Base-by-base conservation (phyloP, 257 asterid species). In the Scutellaria minor region DNA sequence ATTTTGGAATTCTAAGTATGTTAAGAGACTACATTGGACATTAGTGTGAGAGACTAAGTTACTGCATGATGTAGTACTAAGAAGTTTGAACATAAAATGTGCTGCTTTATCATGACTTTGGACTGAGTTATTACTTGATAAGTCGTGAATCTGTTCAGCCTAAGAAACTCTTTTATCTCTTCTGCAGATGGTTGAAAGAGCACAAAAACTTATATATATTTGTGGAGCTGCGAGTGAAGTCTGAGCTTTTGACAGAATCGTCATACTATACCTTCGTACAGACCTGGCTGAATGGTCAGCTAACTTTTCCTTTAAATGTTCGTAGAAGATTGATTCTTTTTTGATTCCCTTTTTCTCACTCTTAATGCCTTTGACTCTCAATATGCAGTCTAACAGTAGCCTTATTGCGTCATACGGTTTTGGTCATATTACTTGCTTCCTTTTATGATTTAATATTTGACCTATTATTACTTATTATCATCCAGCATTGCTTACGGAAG, bases 201-300 rank as follows among this genome's bases (percentile, higher is more conserved):
- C 82, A 87, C 83, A 86, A 85, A 77, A 83, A 78, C 63, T 69
- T 90, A 46, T 87, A 83, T 57, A 86, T 93, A 65, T 77, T 82
- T 66, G 98, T 93, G 77, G 98, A 93, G 78, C 98, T 93, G 58
- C 88, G 86, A 61, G 98, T 93, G 80, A 86, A 69, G 68, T 75
- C 86, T 67, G 97, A 93, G 75, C 98, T 93, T 71, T 75, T 90
- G 85, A 54, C 85, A 13, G 95, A 87, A 76, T 87, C 97, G 0
- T 68, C 95, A 14, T 85, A 86, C 79, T 93, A 83, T 76, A 81
- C 77, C 74, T 88, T 89, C 76, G 90, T 90, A 54, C 84, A 89
- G 72, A 87, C 95, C 55, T 93, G 98, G 98, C 63, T 41, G 72
- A 91, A 88, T 75, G 93, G 97, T 90, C 73, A 84, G 86, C 55